phyloP scores from a whole-genome alignment of 768 basidiomycete genomes.

The Mycena sanguinolenta region DNA sequence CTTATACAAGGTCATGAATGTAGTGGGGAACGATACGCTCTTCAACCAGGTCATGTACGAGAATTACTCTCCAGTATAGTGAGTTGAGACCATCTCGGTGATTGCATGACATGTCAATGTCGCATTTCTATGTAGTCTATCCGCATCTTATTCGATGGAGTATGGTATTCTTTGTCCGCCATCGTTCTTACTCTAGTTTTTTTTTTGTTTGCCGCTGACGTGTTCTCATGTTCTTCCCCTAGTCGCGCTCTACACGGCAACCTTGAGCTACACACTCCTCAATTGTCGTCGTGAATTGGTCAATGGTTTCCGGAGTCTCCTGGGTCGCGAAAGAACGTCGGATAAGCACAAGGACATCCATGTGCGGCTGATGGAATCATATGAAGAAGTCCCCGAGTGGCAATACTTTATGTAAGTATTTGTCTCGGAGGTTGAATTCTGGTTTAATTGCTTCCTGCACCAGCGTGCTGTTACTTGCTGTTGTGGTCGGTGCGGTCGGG shows the following conservation, averaged over 20 bases:
- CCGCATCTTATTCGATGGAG: slow-evolving; percentile 44
- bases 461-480: slow-evolving; percentile 42
- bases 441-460: background rate
- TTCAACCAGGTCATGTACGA: slow-evolving; percentile 51
- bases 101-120: background rate
- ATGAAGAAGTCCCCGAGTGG: slow-evolving; percentile 57
- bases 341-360: slow-evolving; percentile 55
- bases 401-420: slow-evolving; percentile 51
- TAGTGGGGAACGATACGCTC: slow-evolving; percentile 48
- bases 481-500: slow-evolving; percentile 47
- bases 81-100: slow-evolving; percentile 35
- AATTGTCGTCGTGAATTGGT: slow-evolving; percentile 58
- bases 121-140: background rate
- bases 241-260: slow-evolving; percentile 45
- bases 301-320: slow-evolving; percentile 36
- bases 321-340: slow-evolving; percentile 46
- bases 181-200: slow-evolving; percentile 26
- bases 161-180: slow-evolving; percentile 41
- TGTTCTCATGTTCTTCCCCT: background rate
- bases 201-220: slow-evolving; percentile 33
- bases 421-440: no score
- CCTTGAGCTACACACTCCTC: slow-evolving; percentile 54
- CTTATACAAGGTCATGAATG: slow-evolving; percentile 53
- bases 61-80: no score
- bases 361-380: slow-evolving; percentile 55